Conservation (phyloP, 495 filamentous ascomycete species). For the Melanomma pulvis-pyrius region DNA sequence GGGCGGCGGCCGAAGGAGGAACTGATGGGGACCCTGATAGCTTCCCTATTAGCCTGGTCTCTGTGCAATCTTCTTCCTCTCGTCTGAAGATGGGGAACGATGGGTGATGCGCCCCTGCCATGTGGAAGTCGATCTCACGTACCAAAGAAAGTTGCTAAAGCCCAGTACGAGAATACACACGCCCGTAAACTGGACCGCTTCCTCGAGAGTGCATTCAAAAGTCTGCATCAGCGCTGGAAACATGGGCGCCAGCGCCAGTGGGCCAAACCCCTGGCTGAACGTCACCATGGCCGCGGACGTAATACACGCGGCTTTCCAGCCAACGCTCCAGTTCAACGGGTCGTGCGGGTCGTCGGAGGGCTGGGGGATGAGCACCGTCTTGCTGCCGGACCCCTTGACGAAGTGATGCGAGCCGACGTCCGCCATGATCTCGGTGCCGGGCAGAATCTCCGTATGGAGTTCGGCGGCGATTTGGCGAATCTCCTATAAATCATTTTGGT, state of each 20-base stretch:
- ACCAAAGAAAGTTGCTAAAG: conserved; percentile 64
- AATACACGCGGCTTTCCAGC: conserved; percentile 42
- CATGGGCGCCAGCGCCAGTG: conserved; percentile 61
- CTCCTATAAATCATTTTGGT: too few species aligned
- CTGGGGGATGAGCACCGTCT: conserved; percentile 58
- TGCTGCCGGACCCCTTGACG: conserved; percentile 53
- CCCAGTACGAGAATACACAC: conserved; percentile 64
- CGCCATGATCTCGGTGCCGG: conserved; percentile 66
- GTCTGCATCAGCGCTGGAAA: conserved; percentile 59
- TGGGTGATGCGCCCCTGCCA: too few species aligned
- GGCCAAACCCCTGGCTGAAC: conserved; percentile 62
- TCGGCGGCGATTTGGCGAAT: conserved; percentile 44
- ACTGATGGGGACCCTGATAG: conserved; percentile 59
- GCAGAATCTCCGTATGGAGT: conserved; percentile 59
- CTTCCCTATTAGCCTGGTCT: background rate
- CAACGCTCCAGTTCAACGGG: conserved; percentile 42
- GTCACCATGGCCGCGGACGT: conserved; percentile 55
- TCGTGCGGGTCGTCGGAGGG: conserved; percentile 47
- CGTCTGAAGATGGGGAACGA: background rate
- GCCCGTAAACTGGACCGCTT: conserved; percentile 59
- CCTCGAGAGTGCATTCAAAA: conserved; percentile 57
- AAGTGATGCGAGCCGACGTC: conserved; percentile 62
- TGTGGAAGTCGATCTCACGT: conserved; percentile 1
- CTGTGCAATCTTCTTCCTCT: background rate
- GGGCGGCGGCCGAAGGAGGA: conserved; percentile 61